Conservation (phyloP, 352 stramenopile species). For the Globisporangium heterothallicum region DNA sequence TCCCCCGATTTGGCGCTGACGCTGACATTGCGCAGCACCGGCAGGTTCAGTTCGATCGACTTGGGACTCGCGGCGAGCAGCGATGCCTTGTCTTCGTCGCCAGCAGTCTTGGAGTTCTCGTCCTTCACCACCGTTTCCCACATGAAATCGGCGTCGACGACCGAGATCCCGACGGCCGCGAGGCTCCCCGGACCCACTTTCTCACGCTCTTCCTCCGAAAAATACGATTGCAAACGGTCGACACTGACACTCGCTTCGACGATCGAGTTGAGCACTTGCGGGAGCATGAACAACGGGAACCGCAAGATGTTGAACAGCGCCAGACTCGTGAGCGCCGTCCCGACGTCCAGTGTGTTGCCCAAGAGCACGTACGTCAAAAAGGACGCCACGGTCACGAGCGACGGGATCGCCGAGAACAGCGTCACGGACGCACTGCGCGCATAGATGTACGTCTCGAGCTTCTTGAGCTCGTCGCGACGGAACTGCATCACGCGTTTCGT, state of each 20-base stretch:
- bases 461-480: constrained; percentile 74
- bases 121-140: constrained; percentile 40
- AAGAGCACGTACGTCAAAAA: constrained; percentile 51
- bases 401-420: constrained; percentile 50
- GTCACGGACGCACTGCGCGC: constrained; percentile 32
- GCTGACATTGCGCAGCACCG: constrained; percentile 46
- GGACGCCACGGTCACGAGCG: constrained; percentile 41
- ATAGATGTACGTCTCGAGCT: constrained; percentile 56
- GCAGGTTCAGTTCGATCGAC: constrained; percentile 20
- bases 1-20: constrained; percentile 62
- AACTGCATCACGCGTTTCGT: constrained; percentile 49
- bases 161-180: constrained; percentile 29
- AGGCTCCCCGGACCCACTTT: constrained; percentile 73
- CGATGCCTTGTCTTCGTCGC: constrained; percentile 18
- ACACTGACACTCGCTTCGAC: constrained; percentile 86
- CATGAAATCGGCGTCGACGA: constrained; percentile 51
- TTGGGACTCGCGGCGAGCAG: constrained; percentile 9
- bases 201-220: constrained; percentile 58
- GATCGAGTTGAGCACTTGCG: constrained; percentile 92
- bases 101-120: constrained; percentile 22
- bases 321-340: constrained; percentile 47
- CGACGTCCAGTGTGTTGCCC: constrained; percentile 52
- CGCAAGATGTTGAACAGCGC: constrained; percentile 86
- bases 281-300: constrained; percentile 97
- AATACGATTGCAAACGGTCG: constrained; percentile 48